Conservation (phyloP, 176 grass and related monocot species). For the Zea luxurians region DNA sequence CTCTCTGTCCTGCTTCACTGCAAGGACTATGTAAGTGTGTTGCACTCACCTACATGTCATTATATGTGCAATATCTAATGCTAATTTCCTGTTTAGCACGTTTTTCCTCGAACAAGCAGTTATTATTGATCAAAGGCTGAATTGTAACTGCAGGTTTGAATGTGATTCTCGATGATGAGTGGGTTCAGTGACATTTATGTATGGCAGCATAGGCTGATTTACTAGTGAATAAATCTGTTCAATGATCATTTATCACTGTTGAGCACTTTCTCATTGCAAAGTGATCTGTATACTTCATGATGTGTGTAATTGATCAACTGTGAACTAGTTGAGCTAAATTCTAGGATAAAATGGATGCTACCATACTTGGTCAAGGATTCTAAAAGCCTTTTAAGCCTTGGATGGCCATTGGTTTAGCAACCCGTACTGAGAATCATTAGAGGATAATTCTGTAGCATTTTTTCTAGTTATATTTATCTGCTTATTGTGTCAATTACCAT, state of each 20-base stretch:
- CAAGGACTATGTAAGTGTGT: background rate
- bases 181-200: background rate
- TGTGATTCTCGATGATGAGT: background rate
- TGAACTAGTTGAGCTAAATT: background rate
- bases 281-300: background rate
- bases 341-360: background rate
- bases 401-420: background rate
- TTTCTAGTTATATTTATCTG: background rate
- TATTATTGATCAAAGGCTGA: background rate
- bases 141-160: background rate
- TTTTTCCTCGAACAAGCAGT: background rate
- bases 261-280: background rate
- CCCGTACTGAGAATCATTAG: background rate
- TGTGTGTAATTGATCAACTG: background rate
- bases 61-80: background rate
- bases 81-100: background rate
- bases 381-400: background rate
- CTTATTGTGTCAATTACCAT: background rate
- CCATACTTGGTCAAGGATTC: background rate
- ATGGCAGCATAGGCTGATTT: background rate
- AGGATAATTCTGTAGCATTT: background rate
- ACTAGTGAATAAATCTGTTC: background rate
- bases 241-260: background rate
- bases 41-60: background rate
- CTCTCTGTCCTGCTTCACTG: background rate